Base-by-base conservation (phyloP, 331 rosid species). In the Pyracantha coccinea region DNA sequence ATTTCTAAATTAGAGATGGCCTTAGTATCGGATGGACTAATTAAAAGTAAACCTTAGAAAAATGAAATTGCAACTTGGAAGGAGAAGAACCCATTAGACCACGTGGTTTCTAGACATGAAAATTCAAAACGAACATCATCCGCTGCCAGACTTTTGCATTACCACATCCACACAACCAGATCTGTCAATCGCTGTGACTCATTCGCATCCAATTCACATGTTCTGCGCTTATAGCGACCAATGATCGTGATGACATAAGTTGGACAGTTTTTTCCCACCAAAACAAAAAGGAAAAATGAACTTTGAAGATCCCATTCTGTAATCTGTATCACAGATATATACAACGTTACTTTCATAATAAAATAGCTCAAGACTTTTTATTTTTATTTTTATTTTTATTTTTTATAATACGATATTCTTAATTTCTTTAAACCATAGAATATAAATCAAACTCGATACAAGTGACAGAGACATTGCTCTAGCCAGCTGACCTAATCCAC, bases 401-500 rank as follows among this genome's bases (percentile, higher is more conserved):
- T 38, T 38, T 9, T 29, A 38, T 4, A 9, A 38, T 38, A 1
- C 45, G 45, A 38, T 10, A 38, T 38, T 38, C 45, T 38, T 38
- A 2, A 38, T 0, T 38, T 4, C 14, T 38, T 38, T 10, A 9
- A 38, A 38, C 45, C 45, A 38, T 10, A 0, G 14, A 3, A 38
- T 9, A 38, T 0, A 38, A 38, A 38, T 38, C 45, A 10, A 38
- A 9, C 45, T 38, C 45, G 14, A 9, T 38, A 3, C 0, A 10
- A 9, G 1, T 2, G 4, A 38, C 12, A 8, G 1, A 9, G 1
- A 38, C 14, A 38, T 38, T 38, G 13, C 0, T 35, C 13, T 35
- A 9, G 13, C 44, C 44, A 35, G 9, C 44, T 35, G 0, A 0
- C 45, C 0, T 38, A 38, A 38, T 0, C 0, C 4, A 0, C 45